Base-by-base conservation (phyloP, 2,329 filamentous ascomycete species). In the Penicillium digitatum region DNA sequence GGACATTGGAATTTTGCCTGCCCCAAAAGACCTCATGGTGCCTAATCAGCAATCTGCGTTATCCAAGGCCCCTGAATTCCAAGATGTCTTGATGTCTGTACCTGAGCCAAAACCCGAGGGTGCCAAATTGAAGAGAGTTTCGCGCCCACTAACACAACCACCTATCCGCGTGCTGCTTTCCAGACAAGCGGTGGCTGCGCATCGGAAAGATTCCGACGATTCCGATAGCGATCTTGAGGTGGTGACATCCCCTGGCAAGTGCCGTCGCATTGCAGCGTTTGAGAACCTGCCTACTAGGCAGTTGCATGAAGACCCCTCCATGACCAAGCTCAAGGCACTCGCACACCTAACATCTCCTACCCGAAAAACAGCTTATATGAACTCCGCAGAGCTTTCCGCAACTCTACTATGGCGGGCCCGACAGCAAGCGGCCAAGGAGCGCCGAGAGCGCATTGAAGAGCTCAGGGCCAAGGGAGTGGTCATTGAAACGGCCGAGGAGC, bases 401-500 rank as follows among this genome's bases (percentile, higher is more conserved):
- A 81, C 79, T 32, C 76, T 97, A 8, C 79, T 87, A 35, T 82
- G 84, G 61, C 86, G 86, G 57, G 91, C 90, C 6, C 85, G 89
- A 42, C 81, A 87, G 57, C 94, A 99, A 72, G 92, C 91, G 42
- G 85, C 85, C 57, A 74, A 82, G 39, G 90, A 94, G 70, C 86
- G 90, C 50, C 84, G 89, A 56, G 86, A 89, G 62, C 87, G 87
- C 52, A 81, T 97, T 20, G 85, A 90, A 53, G 81, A 86, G 62
- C 81, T 99, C 38, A 85, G 83, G 66, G 86, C 87, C 11, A 90
- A 88, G 72, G 94, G 94, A 8, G 81, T 96, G 26, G 78, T 87
- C 24, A 79, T 97, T 18, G 87, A 92, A 70, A 96, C 89, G 0
- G 84, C 87, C 2, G 93, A 96, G 72, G 92, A 99, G 71, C 85